Evolutionary conservation across 768 basidiomycete species (phyloP).

Genomic region (Trametes punicea): DNA sequence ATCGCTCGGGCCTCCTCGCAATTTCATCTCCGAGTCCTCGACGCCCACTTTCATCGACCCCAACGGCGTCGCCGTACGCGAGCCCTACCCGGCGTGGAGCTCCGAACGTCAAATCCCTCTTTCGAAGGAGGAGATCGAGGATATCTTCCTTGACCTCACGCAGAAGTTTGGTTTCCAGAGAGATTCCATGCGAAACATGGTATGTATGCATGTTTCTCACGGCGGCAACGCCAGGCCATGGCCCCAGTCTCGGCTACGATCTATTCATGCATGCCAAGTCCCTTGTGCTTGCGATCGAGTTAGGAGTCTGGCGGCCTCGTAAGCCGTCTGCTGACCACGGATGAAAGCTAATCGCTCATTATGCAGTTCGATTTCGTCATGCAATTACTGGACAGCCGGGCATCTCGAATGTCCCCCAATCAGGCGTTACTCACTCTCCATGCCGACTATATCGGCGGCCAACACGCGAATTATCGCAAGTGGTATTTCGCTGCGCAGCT

Average conservation of each 20-base stretch:
- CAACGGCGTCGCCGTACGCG: constrained; percentile 50
- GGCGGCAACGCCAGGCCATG: constrained; percentile 2
- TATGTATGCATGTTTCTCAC: constrained; percentile 30
- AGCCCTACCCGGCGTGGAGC: constrained; percentile 94
- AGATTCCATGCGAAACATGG: constrained; percentile 95
- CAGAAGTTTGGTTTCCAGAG: constrained; percentile 99
- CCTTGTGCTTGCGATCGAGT: background rate
- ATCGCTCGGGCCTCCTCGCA: constrained; percentile 61
- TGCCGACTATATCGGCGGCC: constrained; percentile 98
- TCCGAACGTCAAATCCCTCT: constrained; percentile 91
- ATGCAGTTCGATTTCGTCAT: constrained; percentile 92
- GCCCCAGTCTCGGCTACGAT: background rate
- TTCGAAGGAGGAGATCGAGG: constrained; percentile 98
- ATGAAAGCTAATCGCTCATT: background rate
- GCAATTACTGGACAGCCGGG: constrained; percentile 95
- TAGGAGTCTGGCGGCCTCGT: background rate
- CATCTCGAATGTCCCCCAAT: constrained; percentile 95
- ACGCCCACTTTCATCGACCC: constrained; percentile 74
- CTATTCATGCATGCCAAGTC: background rate
- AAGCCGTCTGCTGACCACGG: background rate
- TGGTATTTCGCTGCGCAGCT: constrained; percentile 99
- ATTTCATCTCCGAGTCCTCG: constrained; percentile 60
- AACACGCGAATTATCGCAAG: constrained; percentile 98
- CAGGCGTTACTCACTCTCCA: constrained; percentile 94
- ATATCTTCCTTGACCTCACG: constrained; percentile 93